Evolutionary conservation across 768 basidiomycete species (phyloP), one percentile per base, ranked within the genome.

Genomic region (Phlebiopsis gigantea): DNA sequence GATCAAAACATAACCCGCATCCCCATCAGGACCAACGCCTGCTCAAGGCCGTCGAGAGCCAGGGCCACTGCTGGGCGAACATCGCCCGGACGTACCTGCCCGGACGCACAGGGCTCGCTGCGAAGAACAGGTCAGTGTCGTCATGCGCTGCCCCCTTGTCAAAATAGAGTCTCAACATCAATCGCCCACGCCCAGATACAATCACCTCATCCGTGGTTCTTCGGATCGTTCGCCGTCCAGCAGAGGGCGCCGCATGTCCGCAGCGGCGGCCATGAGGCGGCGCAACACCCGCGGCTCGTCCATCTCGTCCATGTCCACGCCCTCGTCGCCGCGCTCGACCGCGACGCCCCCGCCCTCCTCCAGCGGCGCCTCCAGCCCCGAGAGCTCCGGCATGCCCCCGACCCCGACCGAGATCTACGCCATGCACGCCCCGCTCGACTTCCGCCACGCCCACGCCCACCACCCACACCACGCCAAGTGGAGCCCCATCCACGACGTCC

Each of bases 71-170:
- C 5, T 83, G 81, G 81, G 81, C 81, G 0, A 82, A 81, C 63
- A 83, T 83, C 45, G 81, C 81, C 30, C 80, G 80, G 63, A 80
- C 77, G 5, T 81, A 82, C 62, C 81, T 83, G 67, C 81, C 81
- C 46, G 81, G 81, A 4, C 73, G 81, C 39, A 83, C 81, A 17
- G 81, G 80, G 14, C 70, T 83, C 15, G 79, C 80, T 2, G 81
- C 81, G 15, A 83, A 82, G 73, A 83, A 83, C 66, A 74, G 80
- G 79, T 80, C 63, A 55, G 15, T 51, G 31, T 41, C 50, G 50
- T 51, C 50, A 51, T 41, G 34, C 44, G 24, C 31, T n/a, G 50
- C 24, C 28, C n/a, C n/a, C n/a, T 12, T 51, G 49, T 5, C 34
- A 21, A 15, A 22, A 2, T 12, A 21, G 29, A 30, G 48, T 50